These are phyloP conservation scores for Mycena indigotica DNA, from an alignment of 768 basidiomycete genomes.

Conservation along the genomic window DNA sequence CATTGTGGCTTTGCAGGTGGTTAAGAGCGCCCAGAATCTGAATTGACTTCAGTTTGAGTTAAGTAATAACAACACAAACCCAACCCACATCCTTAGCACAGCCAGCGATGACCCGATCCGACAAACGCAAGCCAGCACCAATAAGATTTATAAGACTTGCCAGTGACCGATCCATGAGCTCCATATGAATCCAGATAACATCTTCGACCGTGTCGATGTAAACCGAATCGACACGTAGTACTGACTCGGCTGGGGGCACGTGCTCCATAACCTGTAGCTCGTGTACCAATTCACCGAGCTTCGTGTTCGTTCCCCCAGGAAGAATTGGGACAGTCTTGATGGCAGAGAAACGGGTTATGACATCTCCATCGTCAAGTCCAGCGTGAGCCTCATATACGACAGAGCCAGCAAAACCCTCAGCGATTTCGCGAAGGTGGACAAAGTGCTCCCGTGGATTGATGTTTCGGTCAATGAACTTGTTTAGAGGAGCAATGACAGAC, in stretches of 20 bases:
- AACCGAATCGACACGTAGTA: constrained; percentile 47
- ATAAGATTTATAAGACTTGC: constrained; percentile 54
- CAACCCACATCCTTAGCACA: constrained; percentile 53
- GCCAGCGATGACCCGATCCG: constrained; percentile 49
- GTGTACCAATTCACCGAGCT: constrained; percentile 45
- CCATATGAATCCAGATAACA: constrained; percentile 60
- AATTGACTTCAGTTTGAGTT: neutral
- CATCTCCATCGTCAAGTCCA: neutral
- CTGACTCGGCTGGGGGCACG: constrained; percentile 40
- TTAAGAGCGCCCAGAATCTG: constrained; percentile 51
- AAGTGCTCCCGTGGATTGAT: constrained; percentile 45
- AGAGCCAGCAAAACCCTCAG: constrained; percentile 55
- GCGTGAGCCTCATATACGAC: constrained; percentile 34
- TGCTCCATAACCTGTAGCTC: constrained; percentile 45
- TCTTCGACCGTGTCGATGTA: constrained; percentile 44
- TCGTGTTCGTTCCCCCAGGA: constrained; percentile 33
- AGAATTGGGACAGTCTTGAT: constrained; percentile 52
- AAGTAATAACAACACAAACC: neutral
- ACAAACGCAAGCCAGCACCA: constrained; percentile 43
- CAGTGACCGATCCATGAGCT: constrained; percentile 60
- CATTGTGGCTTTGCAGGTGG: constrained; percentile 45
- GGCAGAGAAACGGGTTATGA: constrained; percentile 41
- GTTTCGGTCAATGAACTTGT: constrained; percentile 40
- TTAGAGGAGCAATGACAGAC: constrained; percentile 37
- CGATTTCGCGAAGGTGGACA: constrained; percentile 51